Evolutionary conservation across 2,329 filamentous ascomycete genomes (phyloP).

Genomic region (Aphanocladium album): DNA sequence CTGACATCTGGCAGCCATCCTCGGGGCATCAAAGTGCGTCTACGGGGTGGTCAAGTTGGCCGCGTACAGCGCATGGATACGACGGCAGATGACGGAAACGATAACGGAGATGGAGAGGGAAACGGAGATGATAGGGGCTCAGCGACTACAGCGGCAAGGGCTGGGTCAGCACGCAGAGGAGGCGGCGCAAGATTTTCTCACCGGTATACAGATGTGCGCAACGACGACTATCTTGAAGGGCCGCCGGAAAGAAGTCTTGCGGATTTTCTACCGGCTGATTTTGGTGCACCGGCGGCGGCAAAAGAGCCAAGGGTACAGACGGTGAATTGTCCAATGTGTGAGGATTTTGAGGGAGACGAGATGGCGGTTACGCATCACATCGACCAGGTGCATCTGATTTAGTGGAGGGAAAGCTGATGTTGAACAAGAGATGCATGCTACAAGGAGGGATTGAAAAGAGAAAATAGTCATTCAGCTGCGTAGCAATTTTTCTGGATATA

Average conservation of each 20-base stretch:
- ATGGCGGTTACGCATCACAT: constrained; percentile 64
- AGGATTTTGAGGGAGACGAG: constrained; percentile 62
- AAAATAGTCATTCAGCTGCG: too few relatives aligned
- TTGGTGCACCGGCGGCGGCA: constrained; percentile 24
- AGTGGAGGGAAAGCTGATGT: background rate
- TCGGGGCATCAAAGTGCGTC: constrained; percentile 71
- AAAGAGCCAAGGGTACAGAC: constrained; percentile 12
- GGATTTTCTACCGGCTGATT: constrained; percentile 43
- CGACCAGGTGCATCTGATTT: constrained; percentile 31
- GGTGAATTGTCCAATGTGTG: constrained; percentile 59
- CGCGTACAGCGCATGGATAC: constrained; percentile 61
- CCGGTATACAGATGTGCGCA: constrained; percentile 30
- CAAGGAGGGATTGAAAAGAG: too few relatives aligned
- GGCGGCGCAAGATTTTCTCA: constrained; percentile 21
- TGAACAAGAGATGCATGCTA: background rate
- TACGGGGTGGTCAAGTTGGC: constrained; percentile 66
- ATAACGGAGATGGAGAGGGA: too few relatives aligned
- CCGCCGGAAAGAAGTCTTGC: constrained; percentile 37
- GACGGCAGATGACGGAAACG: constrained; percentile 5
- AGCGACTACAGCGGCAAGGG: background rate
- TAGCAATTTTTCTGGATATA: too few relatives aligned
- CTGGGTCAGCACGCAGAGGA: constrained; percentile 12
- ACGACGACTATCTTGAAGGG: constrained; percentile 31
- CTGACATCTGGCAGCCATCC: constrained; percentile 71
- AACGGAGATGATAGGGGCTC: background rate